These are phyloP conservation scores for Ceratobasidium sp. DNA, from an alignment of 1,284 basidiomycete genomes.

Conservation along the genomic window DNA sequence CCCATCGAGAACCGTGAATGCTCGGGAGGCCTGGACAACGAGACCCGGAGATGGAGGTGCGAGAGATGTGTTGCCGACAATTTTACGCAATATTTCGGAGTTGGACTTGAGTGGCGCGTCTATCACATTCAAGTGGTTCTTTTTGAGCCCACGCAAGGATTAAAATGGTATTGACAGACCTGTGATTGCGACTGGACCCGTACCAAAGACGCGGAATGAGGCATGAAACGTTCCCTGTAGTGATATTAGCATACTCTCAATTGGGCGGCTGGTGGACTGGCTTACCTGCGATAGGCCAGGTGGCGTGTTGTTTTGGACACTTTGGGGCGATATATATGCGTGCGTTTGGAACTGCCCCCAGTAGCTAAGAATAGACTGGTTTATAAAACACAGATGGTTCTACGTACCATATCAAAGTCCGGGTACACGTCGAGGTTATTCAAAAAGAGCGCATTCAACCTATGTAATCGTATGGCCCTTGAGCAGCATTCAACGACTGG, in stretches of 20 bases:
- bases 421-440: constrained; percentile 46
- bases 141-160: not conserved
- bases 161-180: not conserved
- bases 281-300: constrained; percentile 42
- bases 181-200: constrained; percentile 48
- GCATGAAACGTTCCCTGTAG: constrained; percentile 47
- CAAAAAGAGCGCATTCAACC: constrained; percentile 41
- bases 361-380: too few relatives aligned
- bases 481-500: not conserved
- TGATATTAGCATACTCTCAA: not conserved
- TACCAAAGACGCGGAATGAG: constrained; percentile 47
- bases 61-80: constrained; percentile 38
- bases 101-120: constrained; percentile 46
- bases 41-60: constrained; percentile 31
- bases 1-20: constrained; percentile 45
- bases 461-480: not conserved
- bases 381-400: not conserved
- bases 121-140: not conserved
- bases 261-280: not conserved
- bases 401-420: constrained; percentile 48
- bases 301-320: not conserved
- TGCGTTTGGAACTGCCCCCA: constrained; percentile 47
- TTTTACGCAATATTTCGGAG: constrained; percentile 43
- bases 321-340: constrained; percentile 45
- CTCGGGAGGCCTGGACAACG: constrained; percentile 44